Evolutionary conservation across 2,329 filamentous ascomycete genomes (phyloP).

Genomic region (Aspergillus cejpii): DNA sequence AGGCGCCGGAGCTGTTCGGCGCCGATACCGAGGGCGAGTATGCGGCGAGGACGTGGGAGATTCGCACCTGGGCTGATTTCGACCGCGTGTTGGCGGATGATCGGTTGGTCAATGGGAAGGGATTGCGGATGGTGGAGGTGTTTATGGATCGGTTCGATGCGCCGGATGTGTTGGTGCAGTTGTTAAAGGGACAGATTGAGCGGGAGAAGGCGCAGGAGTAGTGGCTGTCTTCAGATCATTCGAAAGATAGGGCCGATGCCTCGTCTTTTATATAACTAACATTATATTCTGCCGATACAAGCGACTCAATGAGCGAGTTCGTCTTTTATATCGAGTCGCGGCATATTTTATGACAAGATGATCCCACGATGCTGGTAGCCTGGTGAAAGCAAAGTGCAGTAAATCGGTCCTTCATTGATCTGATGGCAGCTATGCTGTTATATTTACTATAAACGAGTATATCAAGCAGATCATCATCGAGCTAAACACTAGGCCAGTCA

Average conservation of each 20-base stretch:
- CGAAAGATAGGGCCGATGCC: too few species aligned
- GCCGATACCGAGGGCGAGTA: constrained; percentile 31
- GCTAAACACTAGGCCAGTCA: constrained; percentile 41
- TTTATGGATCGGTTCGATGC: constrained; percentile 37
- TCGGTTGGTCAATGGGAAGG: constrained; percentile 33
- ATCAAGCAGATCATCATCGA: neutral
- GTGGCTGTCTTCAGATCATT: too few species aligned
- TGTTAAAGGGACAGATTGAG: constrained; percentile 28
- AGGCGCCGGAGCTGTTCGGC: constrained; percentile 47
- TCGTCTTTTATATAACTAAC: too few species aligned
- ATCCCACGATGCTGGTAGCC: too few species aligned
- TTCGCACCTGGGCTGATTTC: constrained; percentile 44
- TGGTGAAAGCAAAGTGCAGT: too few species aligned
- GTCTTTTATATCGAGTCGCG: too few species aligned
- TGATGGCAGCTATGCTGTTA: too few species aligned
- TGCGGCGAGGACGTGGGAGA: constrained; percentile 38
- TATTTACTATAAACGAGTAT: neutral
- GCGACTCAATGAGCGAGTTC: too few species aligned
- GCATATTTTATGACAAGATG: too few species aligned
- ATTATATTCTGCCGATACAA: too few species aligned
- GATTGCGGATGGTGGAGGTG: constrained; percentile 40
- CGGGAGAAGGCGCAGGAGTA: constrained; percentile 22
- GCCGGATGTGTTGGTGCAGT: constrained; percentile 26
- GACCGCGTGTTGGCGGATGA: constrained; percentile 35
- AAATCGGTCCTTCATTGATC: too few species aligned